Evolutionary conservation across 2,329 filamentous ascomycete genomes (phyloP).

Genomic region (Ceratocystis albifundus): DNA sequence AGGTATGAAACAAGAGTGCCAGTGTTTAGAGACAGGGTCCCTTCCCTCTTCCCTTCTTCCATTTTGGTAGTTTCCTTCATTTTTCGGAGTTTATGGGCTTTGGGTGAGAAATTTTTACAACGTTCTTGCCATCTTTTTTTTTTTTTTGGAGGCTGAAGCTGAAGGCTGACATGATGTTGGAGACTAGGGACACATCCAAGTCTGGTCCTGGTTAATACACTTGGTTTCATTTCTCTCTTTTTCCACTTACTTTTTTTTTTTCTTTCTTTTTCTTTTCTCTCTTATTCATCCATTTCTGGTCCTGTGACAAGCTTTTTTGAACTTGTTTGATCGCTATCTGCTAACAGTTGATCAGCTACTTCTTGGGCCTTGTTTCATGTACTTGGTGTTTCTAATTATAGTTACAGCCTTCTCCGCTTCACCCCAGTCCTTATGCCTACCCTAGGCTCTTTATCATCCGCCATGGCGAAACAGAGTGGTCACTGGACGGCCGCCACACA

Average conservation of each 20-base stretch:
- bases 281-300: not conserved
- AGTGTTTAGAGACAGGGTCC: not conserved
- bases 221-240: not conserved
- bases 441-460: conserved; percentile 69
- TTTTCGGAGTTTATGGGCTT: not conserved
- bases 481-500: conserved; percentile 73
- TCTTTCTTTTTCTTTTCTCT: not conserved
- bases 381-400: conserved; percentile 1
- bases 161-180: not conserved
- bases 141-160: too few relatives aligned
- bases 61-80: not conserved
- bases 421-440: conserved; percentile 33
- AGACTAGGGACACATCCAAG: not conserved
- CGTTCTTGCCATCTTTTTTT: not conserved
- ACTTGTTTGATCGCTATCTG: not conserved
- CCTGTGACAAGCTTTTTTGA: not conserved
- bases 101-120: not conserved
- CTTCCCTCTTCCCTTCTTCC: too few relatives aligned
- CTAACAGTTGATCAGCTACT: not conserved
- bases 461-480: conserved; percentile 95
- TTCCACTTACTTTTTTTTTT: not conserved
- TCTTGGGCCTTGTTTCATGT: not conserved
- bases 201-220: not conserved
- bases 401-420: not conserved
- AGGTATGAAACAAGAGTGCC: too few relatives aligned